phyloP scores from a whole-genome alignment of 129 eudicot species.

The Saussurea involucrata region DNA sequence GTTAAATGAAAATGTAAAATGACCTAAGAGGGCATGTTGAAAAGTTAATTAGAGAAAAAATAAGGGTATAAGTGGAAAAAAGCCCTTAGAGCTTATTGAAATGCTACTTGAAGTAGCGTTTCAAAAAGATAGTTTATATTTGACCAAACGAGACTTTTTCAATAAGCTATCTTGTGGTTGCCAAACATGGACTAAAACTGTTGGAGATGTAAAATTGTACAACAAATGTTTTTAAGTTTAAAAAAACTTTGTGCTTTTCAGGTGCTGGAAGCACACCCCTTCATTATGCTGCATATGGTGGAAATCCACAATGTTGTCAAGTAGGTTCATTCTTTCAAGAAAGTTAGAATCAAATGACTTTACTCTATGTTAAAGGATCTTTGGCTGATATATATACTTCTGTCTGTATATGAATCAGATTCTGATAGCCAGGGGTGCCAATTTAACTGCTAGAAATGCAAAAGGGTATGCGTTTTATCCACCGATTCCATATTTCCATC shows the following conservation, averaged over 20 bases:
- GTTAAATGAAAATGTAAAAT: background rate
- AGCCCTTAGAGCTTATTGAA: background rate
- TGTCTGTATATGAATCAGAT: slow-evolving; percentile 46
- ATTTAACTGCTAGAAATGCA: slow-evolving; percentile 60
- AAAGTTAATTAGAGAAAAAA: background rate
- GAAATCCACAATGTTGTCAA: slow-evolving; percentile 88
- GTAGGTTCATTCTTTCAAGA: slow-evolving; percentile 32
- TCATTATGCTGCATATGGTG: slow-evolving; percentile 98
- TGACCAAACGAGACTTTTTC: background rate
- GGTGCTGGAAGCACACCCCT: slow-evolving; percentile 99
- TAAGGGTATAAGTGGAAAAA: background rate
- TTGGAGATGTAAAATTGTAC: background rate
- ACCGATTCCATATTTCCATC: background rate
- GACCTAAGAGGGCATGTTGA: background rate
- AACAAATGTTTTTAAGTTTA: background rate
- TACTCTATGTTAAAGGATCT: background rate
- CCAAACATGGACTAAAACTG: too few species aligned
- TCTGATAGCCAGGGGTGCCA: slow-evolving; percentile 76
- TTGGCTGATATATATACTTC: background rate
- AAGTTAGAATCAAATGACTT: background rate
- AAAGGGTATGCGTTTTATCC: slow-evolving; percentile 60
- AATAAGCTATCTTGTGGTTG: background rate
- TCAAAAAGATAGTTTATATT: background rate
- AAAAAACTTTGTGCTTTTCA: slow-evolving; percentile 20
- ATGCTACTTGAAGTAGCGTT: background rate